Evolutionary conservation across 2,329 filamentous ascomycete genomes (phyloP), one percentile per base, ranked within the genome.

Genomic region (Diaporthe sp.): DNA sequence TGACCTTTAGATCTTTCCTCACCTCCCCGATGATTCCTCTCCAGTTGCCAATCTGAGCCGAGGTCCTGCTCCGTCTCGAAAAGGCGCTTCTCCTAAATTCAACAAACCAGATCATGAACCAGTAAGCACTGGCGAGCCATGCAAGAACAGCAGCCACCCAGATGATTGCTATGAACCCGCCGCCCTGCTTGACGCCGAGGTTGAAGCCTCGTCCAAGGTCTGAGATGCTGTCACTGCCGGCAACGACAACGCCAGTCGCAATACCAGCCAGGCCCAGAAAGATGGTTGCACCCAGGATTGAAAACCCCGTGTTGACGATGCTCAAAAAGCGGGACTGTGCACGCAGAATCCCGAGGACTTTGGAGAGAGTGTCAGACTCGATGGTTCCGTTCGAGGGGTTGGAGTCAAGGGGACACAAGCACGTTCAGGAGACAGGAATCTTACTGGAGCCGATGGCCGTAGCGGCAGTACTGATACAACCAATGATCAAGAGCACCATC

Each of bases 21-120:
- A 80, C 74, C 75, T 80, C 79, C 0, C 76, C 71, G 67, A 78
- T 62, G 13, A 81, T 80, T 1, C 79, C 79, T 31, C 71, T 62
- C 76, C 78, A 81, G 28, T 78, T 79, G 1, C 79, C 79, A 34
- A 80, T 73, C 71, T 80, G 75, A 2, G 53, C 57, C 53, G 74
- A 62, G 0, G 78, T 79, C 3, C 79, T 76, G 46, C 39, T 53
- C 31, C 79, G 60, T 34, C 79, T 77, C 70, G 76, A 78, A 37
- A 79, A 78, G 1, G 79, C 73, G 4, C 76, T 79, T 22, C 74
- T 39, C 13, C 79, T 75, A 49, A 79, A 78, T 71, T 78, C 77
- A 10, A 81, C 79, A 19, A 80, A 80, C 79, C 79, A 81, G 2
- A 81, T 72, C 31, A 65, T 51, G 58, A 79, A 78, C 79, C 79